Evolutionary conservation across 1,284 basidiomycete species (phyloP).

Genomic region (Ustanciosporium gigantosporum): DNA sequence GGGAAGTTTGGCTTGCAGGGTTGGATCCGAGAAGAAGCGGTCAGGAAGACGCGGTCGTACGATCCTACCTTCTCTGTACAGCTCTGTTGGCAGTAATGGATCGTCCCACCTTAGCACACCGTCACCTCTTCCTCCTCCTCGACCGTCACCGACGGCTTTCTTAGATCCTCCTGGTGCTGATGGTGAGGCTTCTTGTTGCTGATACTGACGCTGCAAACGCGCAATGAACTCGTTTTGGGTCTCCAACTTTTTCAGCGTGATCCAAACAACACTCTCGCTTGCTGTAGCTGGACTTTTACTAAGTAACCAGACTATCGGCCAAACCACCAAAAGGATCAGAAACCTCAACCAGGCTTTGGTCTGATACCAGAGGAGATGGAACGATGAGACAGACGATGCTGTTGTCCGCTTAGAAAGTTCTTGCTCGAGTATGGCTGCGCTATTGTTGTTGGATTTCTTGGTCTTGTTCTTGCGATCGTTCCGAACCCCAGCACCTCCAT

Average conservation of each 20-base stretch:
- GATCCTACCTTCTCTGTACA: conserved; percentile 31
- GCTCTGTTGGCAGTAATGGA: conserved; percentile 5
- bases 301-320: conserved; percentile 43
- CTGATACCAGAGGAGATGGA: neutral
- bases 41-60: conserved; percentile 13
- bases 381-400: neutral
- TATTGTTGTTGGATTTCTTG: neutral
- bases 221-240: neutral
- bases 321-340: conserved; percentile 9
- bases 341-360: conserved; percentile 6
- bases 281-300: conserved; percentile 34
- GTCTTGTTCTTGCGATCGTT: neutral
- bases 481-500: too few relatives aligned
- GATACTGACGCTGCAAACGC: conserved; percentile 5
- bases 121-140: too few relatives aligned
- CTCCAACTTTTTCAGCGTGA: conserved; percentile 19
- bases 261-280: conserved; percentile 42
- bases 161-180: neutral
- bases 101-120: conserved; percentile 9
- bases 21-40: neutral
- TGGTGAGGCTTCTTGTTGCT: too few relatives aligned
- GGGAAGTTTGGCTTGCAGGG: neutral
- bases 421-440: neutral
- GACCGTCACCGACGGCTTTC: neutral
- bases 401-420: neutral